These are phyloP conservation scores for Ormosia emarginata DNA, from an alignment of 306 rosid genomes.

Conservation along the genomic window DNA sequence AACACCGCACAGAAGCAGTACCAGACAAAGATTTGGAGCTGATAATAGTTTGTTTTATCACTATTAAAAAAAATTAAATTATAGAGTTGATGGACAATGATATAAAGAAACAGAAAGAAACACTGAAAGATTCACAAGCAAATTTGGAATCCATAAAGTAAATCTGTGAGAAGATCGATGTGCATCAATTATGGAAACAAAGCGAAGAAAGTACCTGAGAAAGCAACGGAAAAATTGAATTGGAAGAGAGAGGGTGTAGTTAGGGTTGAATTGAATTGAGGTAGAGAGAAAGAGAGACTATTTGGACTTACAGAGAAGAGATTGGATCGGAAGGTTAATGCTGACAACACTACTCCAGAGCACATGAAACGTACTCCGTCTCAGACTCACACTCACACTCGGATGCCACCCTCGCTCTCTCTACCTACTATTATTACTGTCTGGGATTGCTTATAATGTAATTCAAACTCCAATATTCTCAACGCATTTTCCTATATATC, in stretches of 20 bases:
- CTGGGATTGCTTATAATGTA: neutral
- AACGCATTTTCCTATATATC: no score
- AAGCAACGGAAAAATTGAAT: neutral
- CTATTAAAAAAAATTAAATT: neutral
- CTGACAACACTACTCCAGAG: constrained; percentile 38
- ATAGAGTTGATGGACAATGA: neutral
- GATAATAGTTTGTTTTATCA: neutral
- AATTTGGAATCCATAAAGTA: neutral
- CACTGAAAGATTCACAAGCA: neutral
- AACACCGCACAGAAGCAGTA: neutral
- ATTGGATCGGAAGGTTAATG: constrained; percentile 51
- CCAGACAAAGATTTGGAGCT: neutral
- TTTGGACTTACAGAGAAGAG: neutral
- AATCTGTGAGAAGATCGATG: neutral
- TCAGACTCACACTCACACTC: neutral
- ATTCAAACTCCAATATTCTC: no score
- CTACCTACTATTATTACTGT: neutral
- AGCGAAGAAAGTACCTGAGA: neutral
- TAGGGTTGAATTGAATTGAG: constrained; percentile 25
- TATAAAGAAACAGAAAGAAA: neutral
- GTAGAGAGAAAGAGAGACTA: neutral
- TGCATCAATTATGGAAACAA: neutral
- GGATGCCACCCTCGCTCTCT: neutral
- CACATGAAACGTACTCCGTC: constrained; percentile 11
- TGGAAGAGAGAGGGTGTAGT: neutral